These are phyloP conservation scores for Cichorium intybus DNA, from an alignment of 140 eudicot genomes.

Conservation along the genomic window DNA sequence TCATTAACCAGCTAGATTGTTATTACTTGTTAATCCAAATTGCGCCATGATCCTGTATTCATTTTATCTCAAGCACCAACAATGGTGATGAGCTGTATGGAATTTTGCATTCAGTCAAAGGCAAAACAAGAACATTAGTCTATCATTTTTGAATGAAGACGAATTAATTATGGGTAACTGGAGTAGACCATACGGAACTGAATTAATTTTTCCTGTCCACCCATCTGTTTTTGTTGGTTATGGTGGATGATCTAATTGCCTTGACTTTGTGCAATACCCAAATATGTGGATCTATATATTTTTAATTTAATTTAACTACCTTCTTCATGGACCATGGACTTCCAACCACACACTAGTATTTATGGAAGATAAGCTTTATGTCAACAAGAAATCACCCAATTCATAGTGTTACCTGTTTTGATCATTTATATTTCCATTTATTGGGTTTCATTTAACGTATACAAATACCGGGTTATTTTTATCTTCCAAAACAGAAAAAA, in stretches of 20 bases:
- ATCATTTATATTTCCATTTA: not conserved
- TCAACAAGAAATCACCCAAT: not conserved
- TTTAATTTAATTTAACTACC: constrained; percentile 16
- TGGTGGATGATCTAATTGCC: constrained; percentile 26
- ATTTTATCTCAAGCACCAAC: not conserved
- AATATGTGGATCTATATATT: constrained; percentile 28
- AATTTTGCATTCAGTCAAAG: constrained; percentile 12
- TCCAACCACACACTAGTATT: constrained; percentile 18
- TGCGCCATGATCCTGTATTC: not conserved
- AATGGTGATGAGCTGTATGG: constrained; percentile 10
- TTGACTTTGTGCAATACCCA: constrained; percentile 37
- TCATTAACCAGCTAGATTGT: too few species aligned
- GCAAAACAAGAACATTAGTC: constrained; percentile 7
- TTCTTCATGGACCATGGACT: constrained; percentile 27
- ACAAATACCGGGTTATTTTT: not conserved
- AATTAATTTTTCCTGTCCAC: constrained; percentile 10
- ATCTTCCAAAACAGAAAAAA: not conserved
- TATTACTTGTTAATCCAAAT: not conserved
- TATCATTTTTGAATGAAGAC: constrained; percentile 10
- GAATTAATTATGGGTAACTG: not conserved
- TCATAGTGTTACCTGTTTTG: not conserved
- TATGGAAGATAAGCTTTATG: constrained; percentile 4
- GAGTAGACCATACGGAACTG: constrained; percentile 21
- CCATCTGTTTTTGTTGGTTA: constrained; percentile 25
- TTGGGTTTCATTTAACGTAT: not conserved